Evolutionary conservation across 306 rosid species (phyloP), one percentile per base, ranked within the genome.

Genomic region (Bauhinia variegata): DNA sequence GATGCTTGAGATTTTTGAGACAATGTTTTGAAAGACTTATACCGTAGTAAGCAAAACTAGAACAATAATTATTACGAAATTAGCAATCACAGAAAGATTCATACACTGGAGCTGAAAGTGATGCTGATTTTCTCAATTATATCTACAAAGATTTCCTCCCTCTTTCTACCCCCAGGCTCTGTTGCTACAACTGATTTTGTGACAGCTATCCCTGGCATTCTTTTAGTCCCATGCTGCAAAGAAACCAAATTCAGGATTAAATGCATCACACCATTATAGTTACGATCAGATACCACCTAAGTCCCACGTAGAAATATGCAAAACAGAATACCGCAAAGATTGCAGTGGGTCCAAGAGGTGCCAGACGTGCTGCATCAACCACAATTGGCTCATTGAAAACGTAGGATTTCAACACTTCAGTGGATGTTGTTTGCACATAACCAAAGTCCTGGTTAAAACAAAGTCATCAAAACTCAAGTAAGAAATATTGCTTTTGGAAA

Each of bases 41-140:
- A 72, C 67, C 60, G 47, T 51, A 34, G 41, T 32, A 56, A 31
- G 42, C 55, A 79, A 74, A 9, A 62, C 49, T 5, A 14, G 28
- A 65, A 67, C 32, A 68, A 54, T 19, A 1, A 52, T 53, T 42
- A 56, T 41, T 32, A 48, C 9, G 9, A 60, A 64, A 54, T 52
- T 59, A 32, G 60, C 51, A 56, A 59, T 71, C 76, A 54, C 57
- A 46, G 50, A 12, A 62, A 63, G 63, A 66, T 59, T 68, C 14
- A 68, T 69, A 89, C 96, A 60, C 95, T 89, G 16, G 95, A 89
- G 80, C 96, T 87, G 67, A 90, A 87, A 75, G 96, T 90, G 54
- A 87, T 79, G 78, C 95, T 90, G 89, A 90, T 90, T 86, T 90
- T 90, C 85, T 90, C 96, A 47, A 90, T 90, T 77, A 90, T 87